Evolutionary conservation across 441 rosid species (phyloP).

Genomic region (Capsella rubella): DNA sequence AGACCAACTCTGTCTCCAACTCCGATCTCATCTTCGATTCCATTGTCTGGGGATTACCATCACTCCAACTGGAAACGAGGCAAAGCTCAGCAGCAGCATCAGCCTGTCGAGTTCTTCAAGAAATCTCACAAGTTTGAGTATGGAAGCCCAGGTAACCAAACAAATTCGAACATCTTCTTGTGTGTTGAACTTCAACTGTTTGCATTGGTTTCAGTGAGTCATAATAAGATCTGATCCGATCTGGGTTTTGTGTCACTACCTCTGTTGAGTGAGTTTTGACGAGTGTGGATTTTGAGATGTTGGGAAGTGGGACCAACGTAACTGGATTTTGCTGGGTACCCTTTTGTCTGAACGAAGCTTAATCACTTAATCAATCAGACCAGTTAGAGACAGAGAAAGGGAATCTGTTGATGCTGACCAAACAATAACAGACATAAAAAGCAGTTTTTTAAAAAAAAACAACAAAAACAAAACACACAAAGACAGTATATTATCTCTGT

Average conservation of each 20-base stretch:
- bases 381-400: constrained; percentile 45
- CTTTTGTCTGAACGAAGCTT: constrained; percentile 48
- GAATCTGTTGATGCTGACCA: constrained; percentile 51
- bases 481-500: constrained; percentile 18
- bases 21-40: constrained; percentile 80
- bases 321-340: constrained; percentile 46
- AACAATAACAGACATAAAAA: constrained; percentile 32
- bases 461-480: neutral
- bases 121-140: constrained; percentile 61
- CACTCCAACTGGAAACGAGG: constrained; percentile 70
- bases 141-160: constrained; percentile 45
- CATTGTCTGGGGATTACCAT: constrained; percentile 61
- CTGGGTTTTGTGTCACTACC: constrained; percentile 25
- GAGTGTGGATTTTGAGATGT: constrained; percentile 29
- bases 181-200: neutral
- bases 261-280: constrained; percentile 18
- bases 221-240: constrained; percentile 20
- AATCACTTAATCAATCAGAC: constrained; percentile 8
- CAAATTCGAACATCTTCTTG: constrained; percentile 10
- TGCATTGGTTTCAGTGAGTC: constrained; percentile 42
- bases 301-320: constrained; percentile 46
- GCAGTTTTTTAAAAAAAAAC: neutral
- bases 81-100: constrained; percentile 47
- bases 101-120: constrained; percentile 55
- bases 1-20: constrained; percentile 65